Evolutionary conservation across 2,329 filamentous ascomycete species (phyloP), one percentile per base, ranked within the genome.

Genomic region (Phaeomoniella chlamydospora): DNA sequence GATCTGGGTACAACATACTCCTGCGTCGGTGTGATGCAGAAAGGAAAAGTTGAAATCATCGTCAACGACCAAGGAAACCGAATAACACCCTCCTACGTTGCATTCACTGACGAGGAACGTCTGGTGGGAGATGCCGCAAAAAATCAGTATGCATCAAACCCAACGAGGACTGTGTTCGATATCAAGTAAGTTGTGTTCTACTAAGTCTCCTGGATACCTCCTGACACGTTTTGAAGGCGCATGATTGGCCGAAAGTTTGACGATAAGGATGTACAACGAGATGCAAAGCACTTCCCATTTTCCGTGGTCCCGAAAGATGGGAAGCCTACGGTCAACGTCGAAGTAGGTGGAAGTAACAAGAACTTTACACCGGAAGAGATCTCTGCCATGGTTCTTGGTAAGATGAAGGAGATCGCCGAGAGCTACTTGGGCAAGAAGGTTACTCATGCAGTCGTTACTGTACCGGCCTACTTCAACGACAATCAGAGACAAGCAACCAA

Each of bases 201-300:
- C 10, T 22, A 15, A 9, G 29, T 31, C 17, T 3, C 35, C 12
- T 13, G 11, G 13, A 13, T 30, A 22, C 2, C 12, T 36, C 35
- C 36, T 18, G 31, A 18, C 22, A 29, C 14, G 5, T 35, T 41
- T 35, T 38, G 5, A 45, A 85, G 80, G 68, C 83, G 83, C 57
- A 63, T 90, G 52, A 87, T 90, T 55, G 83, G 83, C 53, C 81
- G 81, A 61, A 90, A 87, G 65, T 87, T 70, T 61, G 64, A 66
- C 35, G 83, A 90, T 59, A 82, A 80, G 68, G 83, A 92, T 45
- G 79, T 94, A 47, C 87, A 94, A 68, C 72, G 69, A 57, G 90
- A 98, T 57, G 74, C 90, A 57, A 96, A 98, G 82, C 83, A 94
- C 72, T 94, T 94, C 74, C 88, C 90, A 54, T 98, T 88, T 80